Evolutionary conservation across 1,139 yeast species (phyloP).

Genomic region (Kurtzmaniella quercitrusa): DNA sequence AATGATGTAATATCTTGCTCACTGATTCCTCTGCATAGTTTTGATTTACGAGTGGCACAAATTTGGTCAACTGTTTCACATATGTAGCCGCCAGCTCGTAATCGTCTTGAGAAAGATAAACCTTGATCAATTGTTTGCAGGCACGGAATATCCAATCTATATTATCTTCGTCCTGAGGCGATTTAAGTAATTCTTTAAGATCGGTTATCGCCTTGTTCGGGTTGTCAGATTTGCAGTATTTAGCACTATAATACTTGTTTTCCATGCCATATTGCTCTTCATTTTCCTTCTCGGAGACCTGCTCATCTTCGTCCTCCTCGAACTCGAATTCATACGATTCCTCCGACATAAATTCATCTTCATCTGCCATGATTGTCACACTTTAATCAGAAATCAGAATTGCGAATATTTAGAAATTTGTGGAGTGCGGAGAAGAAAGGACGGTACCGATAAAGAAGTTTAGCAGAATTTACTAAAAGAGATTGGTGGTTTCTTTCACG

Average conservation of each 20-base stretch:
- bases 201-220: slow-evolving; percentile 41
- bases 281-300: slow-evolving; percentile 23
- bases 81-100: slow-evolving; percentile 31
- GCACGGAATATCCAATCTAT: slow-evolving; percentile 54
- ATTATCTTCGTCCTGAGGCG: slow-evolving; percentile 11
- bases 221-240: slow-evolving; percentile 61
- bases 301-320: slow-evolving; percentile 52
- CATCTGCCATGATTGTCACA: slow-evolving; percentile 48
- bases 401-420: no score
- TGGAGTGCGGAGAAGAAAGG: no score
- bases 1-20: slow-evolving; percentile 49
- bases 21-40: slow-evolving; percentile 62
- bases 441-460: no score
- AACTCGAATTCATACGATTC: slow-evolving; percentile 67
- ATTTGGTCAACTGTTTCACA: slow-evolving; percentile 18
- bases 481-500: no score
- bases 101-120: slow-evolving; percentile 29
- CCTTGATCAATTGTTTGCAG: slow-evolving; percentile 61
- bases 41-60: slow-evolving; percentile 29
- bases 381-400: no score
- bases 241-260: slow-evolving; percentile 58
- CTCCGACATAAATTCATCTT: slow-evolving; percentile 53
- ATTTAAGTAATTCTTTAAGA: slow-evolving; percentile 32
- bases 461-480: no score
- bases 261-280: slow-evolving; percentile 31